Percentiles rank a stretch among this genome's conserved stretches.
Evolutionary conservation across 306 rosid genomes (phyloP).

Genomic region (Cercis canadensis): DNA sequence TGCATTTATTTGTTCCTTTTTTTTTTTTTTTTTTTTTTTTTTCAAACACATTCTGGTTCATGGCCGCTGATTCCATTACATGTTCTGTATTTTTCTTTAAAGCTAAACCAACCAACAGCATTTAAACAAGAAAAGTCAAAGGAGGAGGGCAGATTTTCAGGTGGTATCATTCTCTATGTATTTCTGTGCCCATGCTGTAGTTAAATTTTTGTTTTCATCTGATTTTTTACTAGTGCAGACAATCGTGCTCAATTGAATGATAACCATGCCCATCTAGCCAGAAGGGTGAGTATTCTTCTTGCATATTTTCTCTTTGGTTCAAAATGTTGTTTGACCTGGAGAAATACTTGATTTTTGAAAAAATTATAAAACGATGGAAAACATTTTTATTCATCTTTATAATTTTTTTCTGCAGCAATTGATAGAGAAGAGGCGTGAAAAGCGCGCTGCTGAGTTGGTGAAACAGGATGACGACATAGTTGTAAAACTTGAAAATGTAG

Average conservation of each 20-base stretch:
- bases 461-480: conserved; percentile 61
- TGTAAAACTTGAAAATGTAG: conserved; percentile 81
- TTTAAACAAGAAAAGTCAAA: conserved; percentile 50
- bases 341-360: not conserved
- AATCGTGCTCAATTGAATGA: conserved; percentile 43
- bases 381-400: conserved; percentile 31
- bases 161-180: conserved; percentile 43
- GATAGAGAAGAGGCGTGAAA: conserved; percentile 70
- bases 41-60: not conserved
- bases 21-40: too few relatives aligned
- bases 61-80: conserved; percentile 21
- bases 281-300: conserved; percentile 70
- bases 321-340: conserved; percentile 26
- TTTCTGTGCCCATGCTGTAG: conserved; percentile 25
- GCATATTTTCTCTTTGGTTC: conserved; percentile 27
- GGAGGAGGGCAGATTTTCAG: conserved; percentile 52
- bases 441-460: conserved; percentile 75
- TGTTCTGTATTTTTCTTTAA: conserved; percentile 15
- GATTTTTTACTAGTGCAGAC: conserved; percentile 47
- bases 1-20: conserved; percentile 12
- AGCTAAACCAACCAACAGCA: conserved; percentile 52
- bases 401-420: conserved; percentile 65
- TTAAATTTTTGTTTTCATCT: conserved; percentile 29
- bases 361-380: not conserved
- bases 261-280: conserved; percentile 50